phyloP scores from a whole-genome alignment of 73 alveolate genomes.

The Paramecium caudatum region DNA sequence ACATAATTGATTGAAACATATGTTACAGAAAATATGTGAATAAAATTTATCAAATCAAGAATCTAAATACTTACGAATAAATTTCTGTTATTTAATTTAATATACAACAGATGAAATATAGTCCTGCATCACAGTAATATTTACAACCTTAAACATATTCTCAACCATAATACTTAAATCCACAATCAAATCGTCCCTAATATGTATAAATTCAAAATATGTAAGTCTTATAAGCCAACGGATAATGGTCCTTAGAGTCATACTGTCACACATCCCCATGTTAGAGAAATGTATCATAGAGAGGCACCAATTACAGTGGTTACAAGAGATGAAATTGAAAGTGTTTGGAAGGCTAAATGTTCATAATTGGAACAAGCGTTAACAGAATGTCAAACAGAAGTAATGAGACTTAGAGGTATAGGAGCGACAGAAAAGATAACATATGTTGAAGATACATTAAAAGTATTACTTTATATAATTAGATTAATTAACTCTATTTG shows the following conservation, averaged over 20 bases:
- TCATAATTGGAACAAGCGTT: slow-evolving; percentile 52
- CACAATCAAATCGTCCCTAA: too few relatives aligned
- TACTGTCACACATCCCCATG: slow-evolving; percentile 68
- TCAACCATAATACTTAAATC: too few relatives aligned
- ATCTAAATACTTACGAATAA: too few relatives aligned
- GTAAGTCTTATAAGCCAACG: background rate
- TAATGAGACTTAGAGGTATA: slow-evolving; percentile 61
- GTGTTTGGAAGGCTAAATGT: slow-evolving; percentile 66
- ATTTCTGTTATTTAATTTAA: too few relatives aligned
- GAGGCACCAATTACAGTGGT: slow-evolving; percentile 61
- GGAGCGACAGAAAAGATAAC: slow-evolving; percentile 52
- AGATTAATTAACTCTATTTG: slow-evolving; percentile 51
- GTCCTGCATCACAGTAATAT: too few relatives aligned
- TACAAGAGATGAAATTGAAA: slow-evolving; percentile 61
- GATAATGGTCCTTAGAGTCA: slow-evolving; percentile 41
- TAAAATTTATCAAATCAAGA: too few relatives aligned
- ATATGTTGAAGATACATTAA: slow-evolving; percentile 65
- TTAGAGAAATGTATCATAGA: slow-evolving; percentile 54
- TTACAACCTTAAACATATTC: too few relatives aligned
- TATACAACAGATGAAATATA: too few relatives aligned
- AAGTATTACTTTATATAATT: background rate
- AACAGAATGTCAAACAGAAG: slow-evolving; percentile 64
- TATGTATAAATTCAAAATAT: too few relatives aligned
- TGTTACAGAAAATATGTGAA: slow-evolving; percentile 41
- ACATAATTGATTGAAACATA: slow-evolving; percentile 64